Percentiles rank a stretch among this genome's conserved stretches.
Conservation (phyloP, 1,284 basidiomycete genomes). For the Leccinum pallidistipes region DNA sequence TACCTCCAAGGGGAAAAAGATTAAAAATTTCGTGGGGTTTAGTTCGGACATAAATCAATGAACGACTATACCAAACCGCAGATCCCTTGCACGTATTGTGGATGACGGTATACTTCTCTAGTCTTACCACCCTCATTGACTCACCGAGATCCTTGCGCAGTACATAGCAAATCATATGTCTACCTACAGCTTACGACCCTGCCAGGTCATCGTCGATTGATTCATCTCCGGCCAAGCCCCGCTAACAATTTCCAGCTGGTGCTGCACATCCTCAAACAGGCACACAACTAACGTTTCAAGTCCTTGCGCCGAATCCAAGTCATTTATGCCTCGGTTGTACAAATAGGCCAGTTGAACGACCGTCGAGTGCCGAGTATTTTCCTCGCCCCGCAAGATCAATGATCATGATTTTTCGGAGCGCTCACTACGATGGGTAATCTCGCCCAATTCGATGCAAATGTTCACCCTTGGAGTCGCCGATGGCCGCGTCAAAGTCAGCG, state of each 20-base stretch:
- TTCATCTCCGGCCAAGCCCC: neutral
- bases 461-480: neutral
- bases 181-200: neutral
- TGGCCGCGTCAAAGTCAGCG: neutral
- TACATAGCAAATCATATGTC: neutral
- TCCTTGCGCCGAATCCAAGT: neutral
- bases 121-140: neutral
- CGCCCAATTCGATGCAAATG: neutral
- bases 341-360: neutral
- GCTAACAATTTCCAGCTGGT: neutral
- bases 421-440: neutral
- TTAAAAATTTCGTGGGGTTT: neutral
- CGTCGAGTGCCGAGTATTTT: neutral
- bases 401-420: neutral
- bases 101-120: neutral
- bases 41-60: neutral
- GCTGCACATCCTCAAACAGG: neutral
- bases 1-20: neutral
- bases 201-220: neutral
- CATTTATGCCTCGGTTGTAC: neutral
- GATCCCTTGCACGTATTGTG: neutral
- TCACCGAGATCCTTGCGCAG: neutral
- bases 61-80: neutral
- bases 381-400: neutral
- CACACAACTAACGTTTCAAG: neutral